A percentile compares a stretch with the other conserved stretches of the same genome.
These are phyloP conservation scores for Psilocybe sp. DNA, from an alignment of 768 basidiomycete species.

Conservation along the genomic window DNA sequence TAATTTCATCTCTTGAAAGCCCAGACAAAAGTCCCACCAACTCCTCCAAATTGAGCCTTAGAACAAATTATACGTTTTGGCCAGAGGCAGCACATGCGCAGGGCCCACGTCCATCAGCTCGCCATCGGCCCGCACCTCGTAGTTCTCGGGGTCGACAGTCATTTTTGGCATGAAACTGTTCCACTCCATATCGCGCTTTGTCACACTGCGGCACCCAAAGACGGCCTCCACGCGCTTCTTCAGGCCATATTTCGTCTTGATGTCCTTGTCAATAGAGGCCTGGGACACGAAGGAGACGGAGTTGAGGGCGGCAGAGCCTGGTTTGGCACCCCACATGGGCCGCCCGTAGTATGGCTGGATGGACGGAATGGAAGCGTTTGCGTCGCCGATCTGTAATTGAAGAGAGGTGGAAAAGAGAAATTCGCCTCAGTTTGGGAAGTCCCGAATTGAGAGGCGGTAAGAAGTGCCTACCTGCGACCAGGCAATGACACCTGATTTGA, in stretches of 20 bases:
- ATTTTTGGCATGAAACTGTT: conserved; percentile 82
- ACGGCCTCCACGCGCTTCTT: conserved; percentile 76
- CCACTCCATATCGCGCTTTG: conserved; percentile 93
- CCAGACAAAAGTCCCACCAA: too few species aligned
- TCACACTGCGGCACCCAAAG: conserved; percentile 66
- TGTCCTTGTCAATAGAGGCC: conserved; percentile 58
- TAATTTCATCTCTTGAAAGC: too few species aligned
- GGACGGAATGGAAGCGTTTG: conserved; percentile 94
- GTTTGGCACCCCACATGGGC: conserved; percentile 91
- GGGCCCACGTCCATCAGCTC: conserved; percentile 73
- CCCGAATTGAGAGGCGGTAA: background rate
- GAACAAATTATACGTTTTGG: conserved; percentile 77
- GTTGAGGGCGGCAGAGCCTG: conserved; percentile 77
- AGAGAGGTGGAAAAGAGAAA: background rate
- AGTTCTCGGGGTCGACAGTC: conserved; percentile 89
- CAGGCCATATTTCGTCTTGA: conserved; percentile 64
- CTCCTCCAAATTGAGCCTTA: conserved; percentile 25
- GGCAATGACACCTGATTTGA: conserved; percentile 92
- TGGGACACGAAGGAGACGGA: conserved; percentile 87
- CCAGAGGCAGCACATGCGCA: conserved; percentile 66
- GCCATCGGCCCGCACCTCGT: conserved; percentile 83
- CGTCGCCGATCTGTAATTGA: conserved; percentile 80
- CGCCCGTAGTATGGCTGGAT: conserved; percentile 85
- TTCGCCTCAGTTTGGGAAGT: background rate
- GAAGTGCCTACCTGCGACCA: conserved; percentile 70